Evolutionary conservation across 1,284 basidiomycete genomes (phyloP).

Genomic region (Pseudozyma hubeiensis): DNA sequence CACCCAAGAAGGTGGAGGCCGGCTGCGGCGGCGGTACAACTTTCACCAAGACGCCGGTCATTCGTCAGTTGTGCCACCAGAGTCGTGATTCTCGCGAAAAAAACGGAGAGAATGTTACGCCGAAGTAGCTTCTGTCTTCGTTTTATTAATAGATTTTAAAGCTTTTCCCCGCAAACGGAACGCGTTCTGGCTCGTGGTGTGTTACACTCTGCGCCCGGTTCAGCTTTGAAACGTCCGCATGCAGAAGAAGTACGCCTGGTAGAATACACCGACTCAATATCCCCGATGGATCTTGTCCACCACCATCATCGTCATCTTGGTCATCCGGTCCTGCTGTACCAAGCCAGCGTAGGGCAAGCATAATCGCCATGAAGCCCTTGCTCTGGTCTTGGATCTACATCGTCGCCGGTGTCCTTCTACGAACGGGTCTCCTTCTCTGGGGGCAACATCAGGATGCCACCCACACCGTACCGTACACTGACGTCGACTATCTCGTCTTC

Average conservation of each 20-base stretch:
- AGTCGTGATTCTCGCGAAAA: not conserved
- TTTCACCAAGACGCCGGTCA: not conserved
- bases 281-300: not conserved
- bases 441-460: slow-evolving; percentile 87
- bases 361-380: slow-evolving; percentile 26
- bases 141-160: too few species aligned
- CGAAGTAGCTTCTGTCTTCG: too few species aligned
- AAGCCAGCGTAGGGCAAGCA: not conserved
- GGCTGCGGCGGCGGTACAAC: not conserved
- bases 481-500: slow-evolving; percentile 96
- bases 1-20: slow-evolving; percentile 13
- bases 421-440: slow-evolving; percentile 80
- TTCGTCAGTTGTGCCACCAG: too few species aligned
- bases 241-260: not conserved
- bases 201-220: not conserved
- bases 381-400: slow-evolving; percentile 45
- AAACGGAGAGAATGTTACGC: too few species aligned
- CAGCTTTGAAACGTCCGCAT: not conserved
- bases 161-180: not conserved
- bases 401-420: slow-evolving; percentile 73
- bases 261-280: too few species aligned
- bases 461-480: slow-evolving; percentile 91
- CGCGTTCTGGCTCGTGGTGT: not conserved
- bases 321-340: not conserved
- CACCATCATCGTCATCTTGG: not conserved